Evolutionary conservation across 306 rosid genomes (phyloP), one percentile per base, ranked within the genome.

Genomic region (Vigna radiata): DNA sequence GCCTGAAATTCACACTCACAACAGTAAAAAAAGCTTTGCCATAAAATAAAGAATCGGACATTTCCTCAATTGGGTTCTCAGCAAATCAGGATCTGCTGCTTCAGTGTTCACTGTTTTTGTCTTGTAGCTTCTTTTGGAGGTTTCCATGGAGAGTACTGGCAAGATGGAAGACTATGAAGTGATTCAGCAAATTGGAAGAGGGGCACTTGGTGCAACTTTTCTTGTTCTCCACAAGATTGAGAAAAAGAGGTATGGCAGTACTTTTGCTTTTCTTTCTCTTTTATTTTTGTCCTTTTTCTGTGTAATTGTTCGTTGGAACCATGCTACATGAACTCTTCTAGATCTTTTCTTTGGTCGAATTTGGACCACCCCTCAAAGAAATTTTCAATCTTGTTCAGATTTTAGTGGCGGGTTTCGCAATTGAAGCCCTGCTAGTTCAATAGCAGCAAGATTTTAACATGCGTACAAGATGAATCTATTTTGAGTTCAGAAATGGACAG

Each of bases 141-240:
- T 79, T 36, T 7, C 49, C 73, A 91, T 91, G 94, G 97, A 89
- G 83, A 61, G 80, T 70, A 56, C 81, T 63, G 84, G 87, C 37
- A 58, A 65, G 77, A 86, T 88, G 91, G 97, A 90, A 55, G 89
- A 86, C 73, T 94, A 94, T 79, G 94, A 94, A 75, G 89, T 91
- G 9, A 49, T 88, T 8, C 92, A 87, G 85, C 91, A 94, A 82
- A 87, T 94, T 83, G 97, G 98, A 16, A 90, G 97, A 85, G 97
- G 98, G 46, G 86, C 96, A 21, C 88, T 91, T 25, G 97, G 96
- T 72, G 83, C 93, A 9, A 89, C 97, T 61, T 94, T 85, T 86
- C 97, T 94, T 31, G 91, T 94, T 82, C 89, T 86, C 27, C 96
- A 90, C 60, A 91, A 86, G 79, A 68, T 79, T 56, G 89, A 91